phyloP scores from a whole-genome alignment of 805 yeast species.

The Wickerhamiella azyma region DNA sequence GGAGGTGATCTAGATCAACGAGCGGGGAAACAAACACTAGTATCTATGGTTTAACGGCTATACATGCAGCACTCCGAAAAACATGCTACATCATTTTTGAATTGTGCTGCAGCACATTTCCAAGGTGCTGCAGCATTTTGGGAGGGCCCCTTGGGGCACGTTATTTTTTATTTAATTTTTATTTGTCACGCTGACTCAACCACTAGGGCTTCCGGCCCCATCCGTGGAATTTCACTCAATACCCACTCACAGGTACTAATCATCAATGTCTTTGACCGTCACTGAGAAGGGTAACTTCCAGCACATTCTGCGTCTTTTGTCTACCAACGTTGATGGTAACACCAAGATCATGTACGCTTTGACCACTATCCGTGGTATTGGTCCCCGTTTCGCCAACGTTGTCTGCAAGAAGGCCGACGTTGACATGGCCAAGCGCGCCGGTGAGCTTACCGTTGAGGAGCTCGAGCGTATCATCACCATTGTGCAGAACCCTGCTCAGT shows the following conservation, averaged over 20 bases:
- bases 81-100: too few relatives aligned
- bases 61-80: too few relatives aligned
- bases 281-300: slow-evolving; percentile 99
- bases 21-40: too few relatives aligned
- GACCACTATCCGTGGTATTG: slow-evolving; percentile 99
- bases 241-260: slow-evolving; percentile 10
- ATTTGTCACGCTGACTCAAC: background rate
- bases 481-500: slow-evolving; percentile 99
- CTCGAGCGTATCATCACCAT: slow-evolving; percentile 99
- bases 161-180: background rate
- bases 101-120: too few relatives aligned
- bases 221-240: slow-evolving; percentile 3
- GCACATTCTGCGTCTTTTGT: slow-evolving; percentile 99
- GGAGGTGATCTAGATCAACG: too few relatives aligned
- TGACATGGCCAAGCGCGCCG: slow-evolving; percentile 96
- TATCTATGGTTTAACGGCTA: too few relatives aligned
- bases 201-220: background rate
- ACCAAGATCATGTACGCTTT: slow-evolving; percentile 99
- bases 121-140: too few relatives aligned
- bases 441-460: slow-evolving; percentile 99
- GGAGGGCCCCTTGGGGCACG: too few relatives aligned
- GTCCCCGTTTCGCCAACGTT: slow-evolving; percentile 99
- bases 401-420: slow-evolving; percentile 99
- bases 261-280: slow-evolving; percentile 86
- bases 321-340: slow-evolving; percentile 99